Evolutionary conservation across 2,329 filamentous ascomycete genomes (phyloP), one percentile per base, ranked within the genome.

Genomic region (Escovopsis sp.): DNA sequence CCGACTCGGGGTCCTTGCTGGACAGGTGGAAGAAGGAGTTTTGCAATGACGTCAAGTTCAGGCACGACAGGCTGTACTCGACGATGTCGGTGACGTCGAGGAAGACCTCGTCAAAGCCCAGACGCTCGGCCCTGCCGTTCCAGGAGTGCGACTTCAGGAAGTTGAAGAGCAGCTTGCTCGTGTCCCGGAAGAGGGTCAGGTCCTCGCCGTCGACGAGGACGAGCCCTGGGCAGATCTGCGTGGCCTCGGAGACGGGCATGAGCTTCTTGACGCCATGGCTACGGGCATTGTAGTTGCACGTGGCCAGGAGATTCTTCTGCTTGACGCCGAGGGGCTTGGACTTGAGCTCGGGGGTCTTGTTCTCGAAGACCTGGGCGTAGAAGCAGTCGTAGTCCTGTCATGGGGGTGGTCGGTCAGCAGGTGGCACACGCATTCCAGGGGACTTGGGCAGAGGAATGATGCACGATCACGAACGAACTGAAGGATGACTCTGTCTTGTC

Each of bases 211-310:
- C 74, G 33, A 91, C 75, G 39, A 95, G 78, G 41, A 94, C 76
- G 12, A 94, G 73, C 44, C 94, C 85, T 1, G 88, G 87, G 51
- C 87, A 94, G 26, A 80, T 60, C 51, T 72, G 77, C 61, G 76
- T 84, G 4, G 89, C 91, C 48, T 95, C 86, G 42, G 70, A 74
- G 56, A 95, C 78, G 49, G 86, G 73, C 70, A 93, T 87, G 46
- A 96, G 70, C 66, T 98, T 96, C 59, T 74, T 69, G 42, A 88
- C 70, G 42, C 77, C 77, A n/a, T 64, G 72, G 41, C 77, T 67
- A 33, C 89, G 78, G 19, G 89, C 89, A 57, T 84, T 85, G 60
- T 96, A 96, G 63, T 96, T 96, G 71, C 85, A 93, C 4, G 87
- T 94, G 19, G 88, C 85, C 35, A 91, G 71, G 43, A 95, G 94